A percentile compares a stretch with the other conserved stretches of the same genome.
These are phyloP conservation scores for Exophiala viscosa DNA, from an alignment of 2,329 filamentous ascomycete genomes.

Conservation along the genomic window DNA sequence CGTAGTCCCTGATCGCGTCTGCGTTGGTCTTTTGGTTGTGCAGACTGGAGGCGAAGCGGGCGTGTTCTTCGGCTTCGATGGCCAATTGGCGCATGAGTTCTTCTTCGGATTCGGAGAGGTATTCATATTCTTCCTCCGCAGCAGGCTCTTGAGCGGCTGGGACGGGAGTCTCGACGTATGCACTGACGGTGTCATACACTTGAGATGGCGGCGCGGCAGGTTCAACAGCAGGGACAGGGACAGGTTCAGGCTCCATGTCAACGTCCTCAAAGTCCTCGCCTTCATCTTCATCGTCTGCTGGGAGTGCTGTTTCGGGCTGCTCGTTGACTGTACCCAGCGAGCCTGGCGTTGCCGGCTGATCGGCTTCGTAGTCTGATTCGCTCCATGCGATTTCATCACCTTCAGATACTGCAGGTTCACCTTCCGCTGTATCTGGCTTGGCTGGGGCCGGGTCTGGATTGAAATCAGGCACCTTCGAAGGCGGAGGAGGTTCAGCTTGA, in stretches of 20 bases:
- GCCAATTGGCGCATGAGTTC: slow-evolving; percentile 83
- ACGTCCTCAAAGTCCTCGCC: slow-evolving; percentile 22
- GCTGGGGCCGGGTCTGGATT: slow-evolving; percentile 13
- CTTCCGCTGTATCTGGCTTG: neutral
- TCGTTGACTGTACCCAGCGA: slow-evolving; percentile 18
- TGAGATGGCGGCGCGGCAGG: slow-evolving; percentile 2
- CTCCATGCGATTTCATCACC: slow-evolving; percentile 32
- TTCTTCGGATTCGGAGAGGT: slow-evolving; percentile 81
- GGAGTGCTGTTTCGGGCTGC: slow-evolving; percentile 15
- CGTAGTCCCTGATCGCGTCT: slow-evolving; percentile 74
- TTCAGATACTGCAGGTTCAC: slow-evolving; percentile 8
- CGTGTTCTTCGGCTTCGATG: slow-evolving; percentile 88
- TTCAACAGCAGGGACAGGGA: neutral
- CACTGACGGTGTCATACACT: slow-evolving; percentile 22
- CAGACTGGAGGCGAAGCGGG: slow-evolving; percentile 81
- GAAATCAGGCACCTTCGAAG: slow-evolving; percentile 20
- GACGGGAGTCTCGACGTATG: neutral
- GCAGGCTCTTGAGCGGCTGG: slow-evolving; percentile 19
- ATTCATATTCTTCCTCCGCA: slow-evolving; percentile 41
- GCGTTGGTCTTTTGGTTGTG: slow-evolving; percentile 62
- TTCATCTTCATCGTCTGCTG: slow-evolving; percentile 26
- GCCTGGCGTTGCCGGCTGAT: slow-evolving; percentile 14
- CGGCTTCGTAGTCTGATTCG: slow-evolving; percentile 31
- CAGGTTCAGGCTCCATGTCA: slow-evolving; percentile 6
- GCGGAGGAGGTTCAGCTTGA: slow-evolving; percentile 39